A percentile compares a stretch with the other conserved stretches of the same genome.
Evolutionary conservation across 768 basidiomycete genomes (phyloP).

Genomic region (Suillus cothurnatus): DNA sequence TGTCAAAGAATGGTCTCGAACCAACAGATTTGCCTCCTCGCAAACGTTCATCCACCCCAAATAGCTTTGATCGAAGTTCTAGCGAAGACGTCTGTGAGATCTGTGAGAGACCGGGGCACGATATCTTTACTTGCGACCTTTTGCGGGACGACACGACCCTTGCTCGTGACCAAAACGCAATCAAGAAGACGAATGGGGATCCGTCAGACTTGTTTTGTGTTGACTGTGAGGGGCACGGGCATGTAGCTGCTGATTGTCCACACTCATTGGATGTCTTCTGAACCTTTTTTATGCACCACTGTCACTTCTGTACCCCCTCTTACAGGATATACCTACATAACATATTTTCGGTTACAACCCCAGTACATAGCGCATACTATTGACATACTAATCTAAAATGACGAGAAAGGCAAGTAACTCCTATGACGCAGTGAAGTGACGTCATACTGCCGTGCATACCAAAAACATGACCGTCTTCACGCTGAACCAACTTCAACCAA

Average conservation of each 20-base stretch:
- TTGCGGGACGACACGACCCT: constrained; percentile 56
- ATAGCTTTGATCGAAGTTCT: constrained; percentile 25
- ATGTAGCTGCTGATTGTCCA: constrained; percentile 76
- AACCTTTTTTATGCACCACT: constrained; percentile 13
- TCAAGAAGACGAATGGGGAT: constrained; percentile 16
- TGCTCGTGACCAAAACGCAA: constrained; percentile 16
- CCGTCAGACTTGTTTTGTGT: constrained; percentile 62
- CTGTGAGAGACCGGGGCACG: constrained; percentile 83
- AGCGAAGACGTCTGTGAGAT: constrained; percentile 72
- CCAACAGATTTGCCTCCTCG: constrained; percentile 32
- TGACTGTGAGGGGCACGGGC: constrained; percentile 83
- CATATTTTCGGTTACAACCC: constrained; percentile 12
- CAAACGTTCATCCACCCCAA: constrained; percentile 22
- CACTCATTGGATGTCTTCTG: constrained; percentile 88
- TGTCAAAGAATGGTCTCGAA: constrained; percentile 49
- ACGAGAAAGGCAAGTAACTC: constrained; percentile 14
- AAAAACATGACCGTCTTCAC: no score
- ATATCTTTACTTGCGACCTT: constrained; percentile 82
- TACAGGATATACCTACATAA: constrained; percentile 20
- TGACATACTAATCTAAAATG: background rate
- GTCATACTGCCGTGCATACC: constrained; percentile 9
- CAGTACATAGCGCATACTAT: background rate
- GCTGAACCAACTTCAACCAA: no score
- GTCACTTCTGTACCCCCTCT: constrained; percentile 12
- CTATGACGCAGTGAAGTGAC: constrained; percentile 14